Evolutionary conservation across 2,329 filamentous ascomycete species (phyloP), one percentile per base, ranked within the genome.

Genomic region (Beauveria scarabaeidicola): DNA sequence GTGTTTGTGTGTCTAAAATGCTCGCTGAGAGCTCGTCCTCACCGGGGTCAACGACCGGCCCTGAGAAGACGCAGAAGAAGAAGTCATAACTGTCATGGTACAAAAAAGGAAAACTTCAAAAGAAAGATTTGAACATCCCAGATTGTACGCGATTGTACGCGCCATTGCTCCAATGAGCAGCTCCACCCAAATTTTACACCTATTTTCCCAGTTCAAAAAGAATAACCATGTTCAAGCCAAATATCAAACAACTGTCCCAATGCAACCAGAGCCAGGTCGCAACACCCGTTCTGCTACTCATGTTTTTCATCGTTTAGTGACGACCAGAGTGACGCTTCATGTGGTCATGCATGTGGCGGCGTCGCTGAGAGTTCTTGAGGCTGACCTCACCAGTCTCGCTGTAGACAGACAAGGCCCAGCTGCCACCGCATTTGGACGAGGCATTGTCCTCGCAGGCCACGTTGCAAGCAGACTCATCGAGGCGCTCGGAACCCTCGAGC

Each of bases 391-490:
- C 74, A 55, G 70, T 70, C 47, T 68, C 67, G 59, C 71, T 74
- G 66, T 76, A 82, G 59, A 80, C 73, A 60, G 70, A 76, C 53
- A 81, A 70, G 10, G 75, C 72, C 70, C 74, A 73, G 58, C 67
- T 63, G 17, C 81, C 81, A 51, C 82, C 82, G 64, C 82, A 85
- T 6, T 72, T 72, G 66, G 82, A 70, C 11, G 66, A 68, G 1
- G 62, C 62, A 63, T 82, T 76, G 23, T 79, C 81, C 55, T 76
- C 74, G 66, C 82, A 85, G 1, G 76, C 69, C 61, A 74, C 75
- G 38, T 69, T 68, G 70, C 82, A 85, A 13, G 66, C 64, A 8
- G 67, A 69, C 3, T 79, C 78, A 48, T 75, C 74, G 19, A 83
- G 65, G 62, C 73, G 70, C 52, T 73, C 68, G 29, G 72, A 74